Percentiles rank a stretch among this genome's conserved stretches.
These are phyloP conservation scores for Pistacia vera DNA, from an alignment of 345 rosid species.

Conservation along the genomic window DNA sequence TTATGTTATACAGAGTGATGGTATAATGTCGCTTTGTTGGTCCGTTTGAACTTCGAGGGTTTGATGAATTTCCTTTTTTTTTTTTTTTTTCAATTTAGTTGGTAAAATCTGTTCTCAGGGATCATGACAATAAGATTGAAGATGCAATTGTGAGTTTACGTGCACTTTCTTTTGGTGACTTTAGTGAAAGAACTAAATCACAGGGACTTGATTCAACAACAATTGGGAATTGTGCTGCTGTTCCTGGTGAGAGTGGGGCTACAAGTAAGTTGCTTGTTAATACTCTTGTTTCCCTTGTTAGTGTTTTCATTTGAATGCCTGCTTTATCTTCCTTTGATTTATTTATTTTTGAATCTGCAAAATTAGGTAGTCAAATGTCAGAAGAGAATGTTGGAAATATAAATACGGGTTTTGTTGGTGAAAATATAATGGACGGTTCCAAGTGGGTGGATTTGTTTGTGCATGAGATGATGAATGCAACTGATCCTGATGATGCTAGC, in stretches of 20 bases:
- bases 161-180: slow-evolving; percentile 24
- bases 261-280: slow-evolving; percentile 20
- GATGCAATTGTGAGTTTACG: slow-evolving; percentile 45
- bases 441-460: slow-evolving; percentile 57
- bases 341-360: not conserved
- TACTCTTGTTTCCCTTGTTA: not conserved
- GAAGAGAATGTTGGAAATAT: slow-evolving; percentile 16
- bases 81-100: slow-evolving; percentile 27
- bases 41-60: slow-evolving; percentile 6
- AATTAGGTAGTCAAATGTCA: slow-evolving; percentile 27
- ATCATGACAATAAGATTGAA: slow-evolving; percentile 45
- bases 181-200: slow-evolving; percentile 17
- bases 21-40: not conserved
- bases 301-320: not conserved
- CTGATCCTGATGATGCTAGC: slow-evolving; percentile 45
- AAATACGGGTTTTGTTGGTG: slow-evolving; percentile 11
- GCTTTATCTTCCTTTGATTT: not conserved
- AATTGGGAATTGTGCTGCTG: slow-evolving; percentile 21
- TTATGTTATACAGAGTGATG: too few species aligned
- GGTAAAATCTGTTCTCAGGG: slow-evolving; percentile 29
- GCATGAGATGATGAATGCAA: slow-evolving; percentile 44
- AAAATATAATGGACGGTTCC: slow-evolving; percentile 29
- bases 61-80: slow-evolving; percentile 13
- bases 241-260: slow-evolving; percentile 10
- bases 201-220: slow-evolving; percentile 20